phyloP scores from a whole-genome alignment of 2,329 filamentous ascomycete species.

The Fusarium longipes region DNA sequence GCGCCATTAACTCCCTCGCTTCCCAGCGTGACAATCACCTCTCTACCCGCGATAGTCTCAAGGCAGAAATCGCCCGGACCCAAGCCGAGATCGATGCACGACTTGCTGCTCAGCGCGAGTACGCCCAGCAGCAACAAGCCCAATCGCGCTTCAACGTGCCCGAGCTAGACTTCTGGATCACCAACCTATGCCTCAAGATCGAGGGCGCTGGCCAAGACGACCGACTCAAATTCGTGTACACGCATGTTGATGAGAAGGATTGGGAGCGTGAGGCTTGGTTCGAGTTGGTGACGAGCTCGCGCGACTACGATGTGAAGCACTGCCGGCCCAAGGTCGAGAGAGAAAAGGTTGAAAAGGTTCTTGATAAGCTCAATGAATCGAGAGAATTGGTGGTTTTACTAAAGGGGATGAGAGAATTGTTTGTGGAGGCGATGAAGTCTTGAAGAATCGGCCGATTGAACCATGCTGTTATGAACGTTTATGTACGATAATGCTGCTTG shows the following conservation, averaged over 20 bases:
- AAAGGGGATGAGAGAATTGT: conserved; percentile 85
- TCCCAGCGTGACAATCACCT: conserved; percentile 71
- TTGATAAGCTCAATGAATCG: conserved; percentile 84
- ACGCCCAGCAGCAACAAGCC: conserved; percentile 79
- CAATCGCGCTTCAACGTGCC: conserved; percentile 91
- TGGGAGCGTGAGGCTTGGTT: conserved; percentile 95
- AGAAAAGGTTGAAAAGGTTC: conserved; percentile 79
- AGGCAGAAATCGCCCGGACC: conserved; percentile 72
- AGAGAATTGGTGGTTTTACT: conserved; percentile 77
- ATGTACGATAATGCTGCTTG: conserved; percentile 23
- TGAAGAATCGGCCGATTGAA: conserved; percentile 44
- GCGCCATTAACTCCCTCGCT: conserved; percentile 67
- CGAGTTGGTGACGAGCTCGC: conserved; percentile 82
- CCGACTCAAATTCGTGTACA: conserved; percentile 89
- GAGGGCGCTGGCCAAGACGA: conserved; percentile 89
- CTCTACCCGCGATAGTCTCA: conserved; percentile 66
- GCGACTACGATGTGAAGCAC: conserved; percentile 87
- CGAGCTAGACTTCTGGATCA: conserved; percentile 96
- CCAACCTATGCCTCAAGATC: conserved; percentile 87
- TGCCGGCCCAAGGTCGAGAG: conserved; percentile 84
- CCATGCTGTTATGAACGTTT: conserved; percentile 16
- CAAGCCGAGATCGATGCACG: conserved; percentile 76
- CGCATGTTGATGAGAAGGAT: conserved; percentile 85
- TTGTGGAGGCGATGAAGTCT: conserved; percentile 73
- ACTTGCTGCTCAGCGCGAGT: conserved; percentile 76